Conservation (phyloP, 768 basidiomycete genomes). For the Suillus lakei region DNA sequence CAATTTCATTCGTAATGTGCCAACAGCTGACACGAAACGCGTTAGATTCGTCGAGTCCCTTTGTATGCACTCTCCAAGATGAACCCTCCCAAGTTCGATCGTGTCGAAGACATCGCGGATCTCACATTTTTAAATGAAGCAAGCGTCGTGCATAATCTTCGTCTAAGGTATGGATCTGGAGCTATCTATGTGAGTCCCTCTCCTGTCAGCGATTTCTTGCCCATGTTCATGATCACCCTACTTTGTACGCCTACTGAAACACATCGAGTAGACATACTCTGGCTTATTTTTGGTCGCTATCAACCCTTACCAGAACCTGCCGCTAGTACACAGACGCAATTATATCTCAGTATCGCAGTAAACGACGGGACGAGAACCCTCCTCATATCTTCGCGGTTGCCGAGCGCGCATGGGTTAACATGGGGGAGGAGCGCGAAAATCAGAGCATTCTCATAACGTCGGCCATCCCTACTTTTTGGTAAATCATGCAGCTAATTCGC, state of each 20-base stretch:
- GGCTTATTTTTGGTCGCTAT: constrained; percentile 98
- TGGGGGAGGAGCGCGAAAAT: constrained; percentile 96
- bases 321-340: constrained; percentile 90
- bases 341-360: constrained; percentile 88
- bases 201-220: constrained; percentile 9
- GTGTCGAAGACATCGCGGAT: constrained; percentile 97
- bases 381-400: constrained; percentile 98
- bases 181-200: constrained; percentile 81
- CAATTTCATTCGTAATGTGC: not conserved
- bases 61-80: constrained; percentile 89
- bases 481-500: constrained; percentile 16
- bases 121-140: constrained; percentile 98
- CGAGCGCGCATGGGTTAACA: constrained; percentile 97
- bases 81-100: constrained; percentile 99
- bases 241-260: constrained; percentile 21
- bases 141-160: constrained; percentile 97
- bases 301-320: constrained; percentile 93
- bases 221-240: constrained; percentile 11
- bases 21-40: constrained; percentile 6
- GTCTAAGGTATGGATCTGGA: constrained; percentile 87
- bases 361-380: constrained; percentile 88
- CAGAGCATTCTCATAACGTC: constrained; percentile 99
- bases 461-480: constrained; percentile 35
- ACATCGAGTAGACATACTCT: constrained; percentile 74
- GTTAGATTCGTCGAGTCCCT: constrained; percentile 68